phyloP scores from a whole-genome alignment of 2,329 filamentous ascomycete genomes.

The Teratosphaeria nubilosa region DNA sequence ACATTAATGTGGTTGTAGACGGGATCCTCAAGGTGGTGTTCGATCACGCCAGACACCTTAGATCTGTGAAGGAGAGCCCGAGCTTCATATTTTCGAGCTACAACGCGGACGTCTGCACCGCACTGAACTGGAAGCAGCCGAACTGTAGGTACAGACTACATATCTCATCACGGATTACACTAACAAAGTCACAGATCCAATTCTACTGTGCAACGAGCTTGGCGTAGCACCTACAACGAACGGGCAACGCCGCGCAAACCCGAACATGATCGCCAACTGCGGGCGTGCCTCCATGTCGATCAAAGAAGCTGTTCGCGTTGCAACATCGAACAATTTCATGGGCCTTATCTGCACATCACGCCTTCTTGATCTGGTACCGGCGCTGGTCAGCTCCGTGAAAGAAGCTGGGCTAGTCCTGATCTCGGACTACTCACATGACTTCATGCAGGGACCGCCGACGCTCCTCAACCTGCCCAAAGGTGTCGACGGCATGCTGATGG shows the following conservation, averaged over 20 bases:
- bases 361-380: constrained; percentile 83
- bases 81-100: constrained; percentile 93
- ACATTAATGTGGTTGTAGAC: constrained; percentile 82
- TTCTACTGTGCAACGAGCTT: constrained; percentile 89
- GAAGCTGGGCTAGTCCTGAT: constrained; percentile 76
- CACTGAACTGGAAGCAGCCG: constrained; percentile 97
- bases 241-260: constrained; percentile 1
- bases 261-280: constrained; percentile 42
- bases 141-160: constrained; percentile 55
- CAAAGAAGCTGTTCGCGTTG: constrained; percentile 88
- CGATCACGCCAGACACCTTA: constrained; percentile 71
- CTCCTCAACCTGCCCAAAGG: constrained; percentile 58
- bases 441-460: constrained; percentile 33
- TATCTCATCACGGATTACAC: neutral
- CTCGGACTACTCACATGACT: constrained; percentile 56
- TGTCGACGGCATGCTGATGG: constrained; percentile 77
- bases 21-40: constrained; percentile 77
- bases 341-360: constrained; percentile 83
- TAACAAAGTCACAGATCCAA: constrained; percentile 52
- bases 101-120: constrained; percentile 80
- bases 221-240: constrained; percentile 16
- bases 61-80: constrained; percentile 25
- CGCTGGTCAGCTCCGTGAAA: constrained; percentile 86
- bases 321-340: constrained; percentile 97
- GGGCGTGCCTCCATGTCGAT: constrained; percentile 72